Percentiles rank a stretch among this genome's conserved stretches.
These are phyloP conservation scores for Phytophthora europaea DNA, from an alignment of 352 stramenopile genomes.

Conservation along the genomic window DNA sequence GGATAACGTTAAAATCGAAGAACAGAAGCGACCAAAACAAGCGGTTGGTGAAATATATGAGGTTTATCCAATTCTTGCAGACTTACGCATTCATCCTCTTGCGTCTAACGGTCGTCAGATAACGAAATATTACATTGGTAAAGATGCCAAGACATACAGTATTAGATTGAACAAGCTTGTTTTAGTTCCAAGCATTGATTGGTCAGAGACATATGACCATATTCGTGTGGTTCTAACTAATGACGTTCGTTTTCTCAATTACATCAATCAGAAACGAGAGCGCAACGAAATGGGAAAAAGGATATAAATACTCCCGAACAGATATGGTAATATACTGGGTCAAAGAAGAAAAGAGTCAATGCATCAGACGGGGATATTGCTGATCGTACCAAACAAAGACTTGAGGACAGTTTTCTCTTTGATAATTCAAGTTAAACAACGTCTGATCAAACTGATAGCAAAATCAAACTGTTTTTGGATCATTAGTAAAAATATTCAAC, in stretches of 20 bases:
- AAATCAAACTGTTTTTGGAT: constrained; percentile 14
- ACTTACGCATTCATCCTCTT: not conserved
- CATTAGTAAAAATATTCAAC: constrained; percentile 15
- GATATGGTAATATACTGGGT: not conserved
- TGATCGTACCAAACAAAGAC: constrained; percentile 12
- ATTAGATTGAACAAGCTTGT: constrained; percentile 2
- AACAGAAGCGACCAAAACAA: not conserved
- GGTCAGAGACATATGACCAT: constrained; percentile 5
- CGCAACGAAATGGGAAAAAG: not conserved
- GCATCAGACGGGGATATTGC: constrained; percentile 1
- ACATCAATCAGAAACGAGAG: not conserved
- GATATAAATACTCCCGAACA: not conserved
- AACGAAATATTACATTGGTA: constrained; percentile 19
- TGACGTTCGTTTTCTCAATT: not conserved
- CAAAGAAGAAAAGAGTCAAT: not conserved
- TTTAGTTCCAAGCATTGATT: constrained; percentile 20
- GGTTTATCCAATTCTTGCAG: not conserved
- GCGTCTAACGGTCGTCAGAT: not conserved
- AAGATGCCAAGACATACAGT: constrained; percentile 18
- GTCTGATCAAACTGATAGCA: constrained; percentile 15
- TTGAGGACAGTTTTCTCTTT: constrained; percentile 26
- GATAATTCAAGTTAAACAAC: constrained; percentile 22
- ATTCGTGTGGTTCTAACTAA: not conserved
- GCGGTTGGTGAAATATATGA: not conserved
- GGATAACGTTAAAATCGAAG: not conserved